Evolutionary conservation across 768 basidiomycete species (phyloP), one percentile per base, ranked within the genome.

Genomic region (Mycena amicta): DNA sequence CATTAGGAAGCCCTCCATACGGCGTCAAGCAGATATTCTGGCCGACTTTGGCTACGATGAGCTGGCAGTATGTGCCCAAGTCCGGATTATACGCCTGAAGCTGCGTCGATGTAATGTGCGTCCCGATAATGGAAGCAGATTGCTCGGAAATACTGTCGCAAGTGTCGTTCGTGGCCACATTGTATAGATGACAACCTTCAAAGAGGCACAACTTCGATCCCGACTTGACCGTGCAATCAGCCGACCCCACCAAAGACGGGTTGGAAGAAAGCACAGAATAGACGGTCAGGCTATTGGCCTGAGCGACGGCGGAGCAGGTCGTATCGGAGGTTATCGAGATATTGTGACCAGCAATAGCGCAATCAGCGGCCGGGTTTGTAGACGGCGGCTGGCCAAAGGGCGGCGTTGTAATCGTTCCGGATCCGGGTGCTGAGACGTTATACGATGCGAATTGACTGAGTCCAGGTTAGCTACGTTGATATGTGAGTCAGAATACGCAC

Each of bases 341-440:
- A 41, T 68, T 70, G 47, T 62, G 62, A 4, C 67, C 68, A 16
- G 13, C 41, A n/a, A 68, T 20, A 5, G 63, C 56, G 47, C 67
- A 68, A 20, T 60, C 60, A 4, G n/a, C 47, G 22, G 56, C 31
- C 23, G 64, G 45, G 41, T 59, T 62, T 41, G 55, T 43, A 8
- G 50, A 51, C 6, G 46, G 52, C 16, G 57, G 62, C 22, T 54
- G 30, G 23, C 22, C 37, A 40, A 46, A 46, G 11, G 45, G 45
- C 20, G 52, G 52, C 16, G 37, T 12, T 6, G 25, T 29, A 27
- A 39, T 53, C 31, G n/a, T 26, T 18, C 41, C 18, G n/a, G 28
- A 3, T 3, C 23, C 45, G 13, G n/a, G 45, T 3, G 53, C 41
- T n/a, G 39, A 22, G 26, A 54, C 53, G 28, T 54, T 43, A 41